Evolutionary conservation across 2,329 filamentous ascomycete species (phyloP).

Genomic region (Pseudovirgaria hyperparasitica): DNA sequence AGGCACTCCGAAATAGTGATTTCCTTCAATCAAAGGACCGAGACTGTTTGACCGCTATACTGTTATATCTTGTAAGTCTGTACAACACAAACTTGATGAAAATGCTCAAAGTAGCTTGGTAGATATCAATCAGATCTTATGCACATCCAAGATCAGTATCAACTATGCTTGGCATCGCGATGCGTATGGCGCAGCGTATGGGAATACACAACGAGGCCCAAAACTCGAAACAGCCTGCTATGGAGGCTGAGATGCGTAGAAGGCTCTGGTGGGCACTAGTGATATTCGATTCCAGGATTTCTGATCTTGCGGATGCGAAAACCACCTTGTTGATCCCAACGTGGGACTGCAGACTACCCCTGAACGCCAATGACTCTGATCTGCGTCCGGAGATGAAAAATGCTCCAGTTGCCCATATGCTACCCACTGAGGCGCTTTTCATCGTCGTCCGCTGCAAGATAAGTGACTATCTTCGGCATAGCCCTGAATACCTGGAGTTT

Average conservation of each 20-base stretch:
- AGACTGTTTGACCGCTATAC: constrained; percentile 40
- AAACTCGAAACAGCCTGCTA: constrained; percentile 37
- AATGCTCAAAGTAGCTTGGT: constrained; percentile 13
- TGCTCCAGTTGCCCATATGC: constrained; percentile 28
- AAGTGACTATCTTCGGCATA: constrained; percentile 27
- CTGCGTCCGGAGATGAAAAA: constrained; percentile 30
- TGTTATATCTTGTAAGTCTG: constrained; percentile 38
- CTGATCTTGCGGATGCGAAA: constrained; percentile 45
- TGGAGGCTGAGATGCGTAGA: constrained; percentile 41
- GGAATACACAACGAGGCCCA: constrained; percentile 42
- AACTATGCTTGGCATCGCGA: constrained; percentile 41
- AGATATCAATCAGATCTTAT: constrained; percentile 42
- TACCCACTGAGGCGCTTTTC: constrained; percentile 43
- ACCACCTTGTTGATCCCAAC: constrained; percentile 37
- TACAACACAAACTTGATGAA: constrained; percentile 2
- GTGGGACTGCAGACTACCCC: constrained; percentile 42
- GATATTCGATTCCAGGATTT: constrained; percentile 41
- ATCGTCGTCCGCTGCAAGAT: constrained; percentile 37
- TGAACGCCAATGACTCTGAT: constrained; percentile 38
- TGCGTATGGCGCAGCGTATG: constrained; percentile 40
- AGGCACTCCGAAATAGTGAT: constrained; percentile 46
- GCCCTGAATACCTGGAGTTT: constrained; percentile 34
- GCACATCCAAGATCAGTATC: constrained; percentile 35
- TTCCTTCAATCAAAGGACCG: constrained; percentile 42
- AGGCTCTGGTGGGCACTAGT: constrained; percentile 42